A percentile compares a stretch with the other conserved stretches of the same genome.
These are phyloP conservation scores for Peronospora tabacina DNA, from an alignment of 352 stramenopile genomes.

Conservation along the genomic window DNA sequence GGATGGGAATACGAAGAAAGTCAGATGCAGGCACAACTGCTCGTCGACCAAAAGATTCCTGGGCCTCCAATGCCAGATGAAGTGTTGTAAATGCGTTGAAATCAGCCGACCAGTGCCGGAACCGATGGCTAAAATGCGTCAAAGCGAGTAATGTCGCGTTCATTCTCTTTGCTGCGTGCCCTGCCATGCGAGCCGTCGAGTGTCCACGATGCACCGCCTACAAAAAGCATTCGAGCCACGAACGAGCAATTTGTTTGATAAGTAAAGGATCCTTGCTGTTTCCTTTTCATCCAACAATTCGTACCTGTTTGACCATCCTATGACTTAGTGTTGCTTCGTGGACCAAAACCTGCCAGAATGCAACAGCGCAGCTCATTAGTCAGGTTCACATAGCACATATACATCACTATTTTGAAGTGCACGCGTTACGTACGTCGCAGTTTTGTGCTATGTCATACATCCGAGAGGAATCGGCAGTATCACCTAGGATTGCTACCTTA, in stretches of 20 bases:
- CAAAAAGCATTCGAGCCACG: conserved; percentile 1
- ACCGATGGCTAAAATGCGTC: conserved; percentile 84
- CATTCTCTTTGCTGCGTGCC: conserved; percentile 61
- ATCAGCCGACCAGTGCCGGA: conserved; percentile 51
- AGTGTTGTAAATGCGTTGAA: conserved; percentile 44
- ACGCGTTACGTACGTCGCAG: conserved; percentile 51
- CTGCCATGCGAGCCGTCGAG: conserved; percentile 72
- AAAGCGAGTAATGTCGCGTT: conserved; percentile 71
- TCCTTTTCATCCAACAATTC: background rate
- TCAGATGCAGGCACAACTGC: conserved; percentile 67
- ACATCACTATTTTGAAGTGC: background rate
- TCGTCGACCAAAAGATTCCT: conserved; percentile 52
- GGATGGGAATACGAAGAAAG: conserved; percentile 75
- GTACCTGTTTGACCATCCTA: conserved; percentile 54
- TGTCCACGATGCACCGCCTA: conserved; percentile 69
- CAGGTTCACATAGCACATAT: background rate
- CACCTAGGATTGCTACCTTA: conserved; percentile 72
- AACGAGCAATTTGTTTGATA: background rate
- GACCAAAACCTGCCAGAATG: conserved; percentile 58
- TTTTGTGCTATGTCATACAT: conserved; percentile 72
- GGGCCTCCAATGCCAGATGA: conserved; percentile 59
- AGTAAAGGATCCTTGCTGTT: background rate
- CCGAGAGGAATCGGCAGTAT: conserved; percentile 61
- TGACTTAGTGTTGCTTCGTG: conserved; percentile 81
- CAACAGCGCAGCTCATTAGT: conserved; percentile 2